These are phyloP conservation scores for Phytophthora gonapodyides DNA, from an alignment of 352 stramenopile species.

Conservation along the genomic window DNA sequence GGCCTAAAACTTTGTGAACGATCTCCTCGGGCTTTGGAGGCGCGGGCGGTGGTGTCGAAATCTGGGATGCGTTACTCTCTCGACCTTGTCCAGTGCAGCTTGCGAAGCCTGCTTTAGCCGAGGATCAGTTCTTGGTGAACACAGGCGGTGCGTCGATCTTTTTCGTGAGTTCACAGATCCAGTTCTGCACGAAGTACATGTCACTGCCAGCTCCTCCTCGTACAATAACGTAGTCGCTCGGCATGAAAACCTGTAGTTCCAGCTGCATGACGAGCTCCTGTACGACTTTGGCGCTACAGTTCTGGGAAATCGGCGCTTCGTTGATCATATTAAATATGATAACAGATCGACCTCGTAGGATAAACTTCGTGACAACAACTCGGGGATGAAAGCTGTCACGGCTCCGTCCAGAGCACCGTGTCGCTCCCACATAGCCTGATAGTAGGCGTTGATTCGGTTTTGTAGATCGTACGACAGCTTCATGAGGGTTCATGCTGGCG, in stretches of 20 bases:
- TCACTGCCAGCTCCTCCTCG: constrained; percentile 83
- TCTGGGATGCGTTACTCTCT: constrained; percentile 19
- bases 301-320: constrained; percentile 81
- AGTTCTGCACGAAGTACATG: constrained; percentile 90
- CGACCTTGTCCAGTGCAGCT: constrained; percentile 4
- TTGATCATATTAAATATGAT: constrained; percentile 93
- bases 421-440: constrained; percentile 86
- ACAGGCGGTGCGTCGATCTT: constrained; percentile 38
- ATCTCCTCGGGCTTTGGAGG: constrained; percentile 55
- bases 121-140: constrained; percentile 6
- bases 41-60: constrained; percentile 4
- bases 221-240: constrained; percentile 83
- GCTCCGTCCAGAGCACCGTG: constrained; percentile 81
- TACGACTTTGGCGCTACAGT: constrained; percentile 80
- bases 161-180: constrained; percentile 81
- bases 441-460: constrained; percentile 87
- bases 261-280: constrained; percentile 86
- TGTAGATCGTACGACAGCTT: constrained; percentile 78
- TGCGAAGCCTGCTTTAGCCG: constrained; percentile 24
- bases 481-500: constrained; percentile 82
- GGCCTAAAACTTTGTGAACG: constrained; percentile 65
- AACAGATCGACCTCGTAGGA: constrained; percentile 86
- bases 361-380: constrained; percentile 80
- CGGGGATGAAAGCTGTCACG: constrained; percentile 76
- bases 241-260: constrained; percentile 85